These are phyloP conservation scores for Astrephomene gubernaculifera DNA, from an alignment of 139 green algal species.

Conservation along the genomic window DNA sequence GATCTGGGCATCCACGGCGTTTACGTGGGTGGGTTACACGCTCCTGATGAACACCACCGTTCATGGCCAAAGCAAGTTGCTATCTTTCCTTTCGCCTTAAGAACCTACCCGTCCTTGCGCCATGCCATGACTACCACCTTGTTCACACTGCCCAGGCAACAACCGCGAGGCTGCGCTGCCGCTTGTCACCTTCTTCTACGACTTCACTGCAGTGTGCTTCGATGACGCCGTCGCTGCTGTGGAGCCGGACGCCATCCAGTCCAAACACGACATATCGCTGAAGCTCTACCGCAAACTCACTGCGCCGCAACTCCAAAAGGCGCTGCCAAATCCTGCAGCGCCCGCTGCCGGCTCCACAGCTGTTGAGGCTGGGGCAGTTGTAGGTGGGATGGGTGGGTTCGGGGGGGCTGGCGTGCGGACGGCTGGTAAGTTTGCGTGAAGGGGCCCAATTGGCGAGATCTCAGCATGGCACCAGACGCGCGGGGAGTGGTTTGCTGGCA, in stretches of 20 bases:
- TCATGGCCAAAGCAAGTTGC: no score
- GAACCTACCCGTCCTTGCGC: no score
- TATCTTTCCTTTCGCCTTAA: no score
- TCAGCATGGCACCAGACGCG: no score
- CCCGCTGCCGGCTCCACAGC: no score
- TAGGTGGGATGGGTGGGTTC: no score
- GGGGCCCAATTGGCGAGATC: no score
- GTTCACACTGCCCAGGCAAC: not conserved
- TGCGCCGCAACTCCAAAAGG: not conserved
- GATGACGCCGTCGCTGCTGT: conserved; percentile 33
- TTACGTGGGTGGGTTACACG: conserved; percentile 4
- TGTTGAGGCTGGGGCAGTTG: no score
- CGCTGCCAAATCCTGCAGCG: no score
- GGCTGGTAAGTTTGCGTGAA: no score
- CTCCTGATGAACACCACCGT: not conserved
- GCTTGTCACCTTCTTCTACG: conserved; percentile 31
- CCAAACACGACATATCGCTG: conserved; percentile 19
- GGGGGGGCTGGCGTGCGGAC: no score
- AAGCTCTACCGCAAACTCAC: conserved; percentile 36
- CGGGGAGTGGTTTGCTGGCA: no score
- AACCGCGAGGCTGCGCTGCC: not conserved
- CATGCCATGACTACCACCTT: not conserved
- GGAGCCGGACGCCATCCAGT: conserved; percentile 8
- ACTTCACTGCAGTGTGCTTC: conserved; percentile 15
- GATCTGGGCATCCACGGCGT: conserved; percentile 33